Base-by-base conservation (phyloP, 2,329 filamentous ascomycete genomes). In the Ceratocystis papillata region DNA sequence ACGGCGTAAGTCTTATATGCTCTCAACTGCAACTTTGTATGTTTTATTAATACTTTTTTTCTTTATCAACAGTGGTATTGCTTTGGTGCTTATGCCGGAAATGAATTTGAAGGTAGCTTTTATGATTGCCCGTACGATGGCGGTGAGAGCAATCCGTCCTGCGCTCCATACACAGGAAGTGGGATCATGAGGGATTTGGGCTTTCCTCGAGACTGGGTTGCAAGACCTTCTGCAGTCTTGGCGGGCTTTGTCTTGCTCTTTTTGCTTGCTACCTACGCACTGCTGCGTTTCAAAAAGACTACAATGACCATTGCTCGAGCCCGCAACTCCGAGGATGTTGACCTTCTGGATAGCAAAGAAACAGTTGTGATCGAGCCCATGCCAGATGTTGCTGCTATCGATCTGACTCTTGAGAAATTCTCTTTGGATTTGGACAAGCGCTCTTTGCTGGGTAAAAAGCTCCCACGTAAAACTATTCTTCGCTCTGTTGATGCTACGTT, bases 91-190 rank as follows among this genome's bases (percentile, higher is more conserved):
- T 79, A 90, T 5, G 83, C 79, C 57, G 83, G 82, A 1, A 92
- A 92, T 69, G 88, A 92, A 71, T 91, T 92, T 65, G 76, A 83
- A 25, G 84, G 82, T 8, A 82, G 80, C 61, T 88, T 91, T 69
- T 92, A 91, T 70, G 84, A 86, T 70, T 92, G 89, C 67, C 88
- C 88, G 0, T 77, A 79, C 5, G 77, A 80, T 2, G 82, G 84
- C 1, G 83, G 87, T n/a, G 77, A 79, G 2, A 77, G 78, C 0
- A 83, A 90, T 69, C 86, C 86, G 0, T 80, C 76, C 7, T 92
- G 89, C 71, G 79, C 79, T 28, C 80, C 86, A 69, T 92, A 88
- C 70, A 87, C 83, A 0, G 89, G 88, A 0, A 74, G 77, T 2
- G 91, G 85, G 69, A 83, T 92, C 46, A 83, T 92, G 76, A 74